phyloP scores from a whole-genome alignment of 73 alveolate species.

The Paramecium octaurelia region DNA sequence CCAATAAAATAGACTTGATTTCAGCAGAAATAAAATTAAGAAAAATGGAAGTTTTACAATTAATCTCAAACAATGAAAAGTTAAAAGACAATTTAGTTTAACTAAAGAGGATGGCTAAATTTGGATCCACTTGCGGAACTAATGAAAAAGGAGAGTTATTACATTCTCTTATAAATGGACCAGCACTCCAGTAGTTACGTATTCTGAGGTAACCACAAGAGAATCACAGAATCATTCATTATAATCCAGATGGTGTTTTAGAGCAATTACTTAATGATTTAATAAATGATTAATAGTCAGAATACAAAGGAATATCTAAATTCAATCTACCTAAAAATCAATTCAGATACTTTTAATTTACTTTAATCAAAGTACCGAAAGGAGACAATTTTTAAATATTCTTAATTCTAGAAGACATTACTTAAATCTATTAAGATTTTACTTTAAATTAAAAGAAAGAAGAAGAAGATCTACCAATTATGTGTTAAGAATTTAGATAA shows the following conservation, averaged over 20 bases:
- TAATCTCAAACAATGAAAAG: background rate
- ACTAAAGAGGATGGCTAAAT: background rate
- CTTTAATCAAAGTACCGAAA: background rate
- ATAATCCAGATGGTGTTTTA: background rate
- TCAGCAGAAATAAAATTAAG: background rate
- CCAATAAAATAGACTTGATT: background rate
- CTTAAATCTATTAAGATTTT: background rate
- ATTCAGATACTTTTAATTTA: background rate
- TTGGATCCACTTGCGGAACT: constrained; percentile 41
- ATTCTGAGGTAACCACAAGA: background rate
- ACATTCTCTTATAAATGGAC: constrained; percentile 39
- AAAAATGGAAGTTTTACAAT: background rate
- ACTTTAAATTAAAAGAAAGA: background rate
- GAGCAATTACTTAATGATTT: background rate
- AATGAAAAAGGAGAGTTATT: constrained; percentile 44
- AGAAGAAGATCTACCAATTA: background rate
- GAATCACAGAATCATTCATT: background rate
- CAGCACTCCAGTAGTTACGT: constrained; percentile 10
- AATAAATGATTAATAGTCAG: background rate
- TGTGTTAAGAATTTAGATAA: background rate
- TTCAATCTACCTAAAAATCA: background rate
- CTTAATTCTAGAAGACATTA: background rate
- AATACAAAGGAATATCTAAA: background rate
- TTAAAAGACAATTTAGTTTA: background rate
- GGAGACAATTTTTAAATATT: background rate